Base-by-base conservation (phyloP, 345 rosid species). In the Anastatica hierochuntica region DNA sequence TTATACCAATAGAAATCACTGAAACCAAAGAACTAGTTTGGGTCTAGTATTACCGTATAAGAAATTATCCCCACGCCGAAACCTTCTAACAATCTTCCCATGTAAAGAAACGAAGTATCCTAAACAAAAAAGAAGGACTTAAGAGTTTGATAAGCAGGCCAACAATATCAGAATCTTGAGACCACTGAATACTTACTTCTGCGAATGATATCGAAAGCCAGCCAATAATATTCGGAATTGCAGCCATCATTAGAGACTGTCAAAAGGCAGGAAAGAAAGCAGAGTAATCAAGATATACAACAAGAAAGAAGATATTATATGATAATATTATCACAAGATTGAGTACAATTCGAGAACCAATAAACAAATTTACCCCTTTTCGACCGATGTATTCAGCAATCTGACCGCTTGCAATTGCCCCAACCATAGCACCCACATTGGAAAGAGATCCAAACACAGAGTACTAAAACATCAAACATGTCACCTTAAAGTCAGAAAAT, bases 391-490 rank as follows among this genome's bases (percentile, higher is more conserved):
- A 83, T 66, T 88, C 96, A 0, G 98, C 68, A 53, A 88, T 88
- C 79, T 92, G 98, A 72, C 96, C 96, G 42, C 95, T 85, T 34
- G 95, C 79, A 53, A 92, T 84, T 14, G 98, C 98, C 31, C 96
- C 98, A 56, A 92, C 81, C 98, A 85, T 88, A 60, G 95, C 98
- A 48, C 95, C 98, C 72, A 92, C 96, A 76, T 90, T 90, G 17
- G 96, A 90, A 9, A 92, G 62, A 30, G 98, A 92, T 44, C 94
- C 98, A 55, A 92, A 92, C 27, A 76, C 45, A 53, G 98, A 90
- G 57, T 42, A 92, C 98, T 92, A 77, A 60, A 29, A 66, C 56
- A 21, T 82, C 62, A 76, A 41, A 40, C 56, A 37, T 21, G 6
- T 7, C 3, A 58, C 63, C 66, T 31, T 16, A 38, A 23, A 46